phyloP scores from a whole-genome alignment of 2,329 filamentous ascomycete species.

The Tolypocladium inflatum region DNA sequence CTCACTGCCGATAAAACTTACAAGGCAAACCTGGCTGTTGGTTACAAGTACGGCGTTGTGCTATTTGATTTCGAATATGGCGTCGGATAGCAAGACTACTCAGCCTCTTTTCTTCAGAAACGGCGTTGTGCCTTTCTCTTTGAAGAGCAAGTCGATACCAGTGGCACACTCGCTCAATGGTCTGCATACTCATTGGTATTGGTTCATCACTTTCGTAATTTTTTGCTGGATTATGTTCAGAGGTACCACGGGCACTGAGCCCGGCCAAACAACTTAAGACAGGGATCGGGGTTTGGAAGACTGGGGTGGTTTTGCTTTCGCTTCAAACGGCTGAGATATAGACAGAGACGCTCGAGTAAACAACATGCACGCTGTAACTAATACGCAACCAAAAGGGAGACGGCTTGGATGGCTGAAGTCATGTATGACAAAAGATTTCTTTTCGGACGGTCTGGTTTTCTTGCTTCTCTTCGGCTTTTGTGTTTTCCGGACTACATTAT shows the following conservation, averaged over 20 bases:
- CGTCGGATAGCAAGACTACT: not conserved
- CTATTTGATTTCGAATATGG: not conserved
- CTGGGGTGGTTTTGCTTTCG: constrained; percentile 14
- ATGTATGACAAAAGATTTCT: constrained; percentile 24
- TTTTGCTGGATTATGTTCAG: not conserved
- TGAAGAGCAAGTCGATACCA: not conserved
- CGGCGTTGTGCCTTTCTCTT: not conserved
- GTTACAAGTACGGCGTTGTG: not conserved
- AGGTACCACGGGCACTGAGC: not conserved
- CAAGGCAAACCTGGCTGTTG: not conserved
- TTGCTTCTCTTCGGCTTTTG: constrained; percentile 6
- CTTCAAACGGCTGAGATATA: constrained; percentile 25
- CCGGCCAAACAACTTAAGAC: constrained; percentile 2
- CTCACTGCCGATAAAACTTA: not conserved
- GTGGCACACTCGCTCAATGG: not conserved
- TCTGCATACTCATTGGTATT: constrained; percentile 1
- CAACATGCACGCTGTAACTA: constrained; percentile 24
- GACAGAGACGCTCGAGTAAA: constrained; percentile 16
- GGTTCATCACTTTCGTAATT: not conserved
- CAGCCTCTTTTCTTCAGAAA: not conserved
- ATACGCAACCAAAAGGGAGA: constrained; percentile 24
- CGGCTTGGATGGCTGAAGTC: constrained; percentile 20
- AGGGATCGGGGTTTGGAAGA: constrained; percentile 3
- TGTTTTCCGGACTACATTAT: constrained; percentile 5
- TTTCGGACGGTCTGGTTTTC: constrained; percentile 13